Base-by-base conservation (phyloP, 2,329 filamentous ascomycete genomes). In the Beauveria australis region DNA sequence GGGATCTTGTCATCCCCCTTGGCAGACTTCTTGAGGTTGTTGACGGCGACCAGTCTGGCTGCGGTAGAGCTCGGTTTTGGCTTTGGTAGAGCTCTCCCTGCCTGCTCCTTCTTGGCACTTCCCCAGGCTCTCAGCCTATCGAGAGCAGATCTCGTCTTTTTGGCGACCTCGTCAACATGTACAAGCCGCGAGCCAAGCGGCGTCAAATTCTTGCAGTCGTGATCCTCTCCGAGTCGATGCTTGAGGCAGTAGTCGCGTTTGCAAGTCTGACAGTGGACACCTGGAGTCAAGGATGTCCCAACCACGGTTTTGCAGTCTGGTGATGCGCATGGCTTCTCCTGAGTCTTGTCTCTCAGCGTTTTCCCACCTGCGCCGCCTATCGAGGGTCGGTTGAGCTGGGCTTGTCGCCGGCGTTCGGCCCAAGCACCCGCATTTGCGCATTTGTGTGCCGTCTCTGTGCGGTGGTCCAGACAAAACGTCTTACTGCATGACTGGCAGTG, bases 381-480 rank as follows among this genome's bases (percentile, higher is more conserved):
- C 44, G 81, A 81, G 2, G 79, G 78, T 44, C 74, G 76, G 9
- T 81, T 73, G 12, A 85, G 76, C 67, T 84, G 77, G 16, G 82
- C 82, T 63, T 77, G 73, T 6, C 84, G 80, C 64, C 76, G 76
- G 26, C 82, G 79, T 69, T 79, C 77, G 18, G 85, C 84, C 85
- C 85, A 88, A 59, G 83, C 84, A 63, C 85, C 85, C 2, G 75
- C 78, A 55, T 83, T 78, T 56, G 76, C 67, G 74, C 85, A 88
- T 70, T 85, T 83, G 77, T 99, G 95, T 0, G 90, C 78, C 22
- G 85, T 83, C 77, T 97, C 93, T 68, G 86, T 88, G 60, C 93
- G 89, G 79, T 99, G 94, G 71, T 97, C 93, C 66, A 96, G 88
- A 73, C 95, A 99, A 78, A 87, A 99, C 18, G 89, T 93, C 62